Base-by-base conservation (phyloP, 768 basidiomycete genomes). In the Pulveroboletus sp. region DNA sequence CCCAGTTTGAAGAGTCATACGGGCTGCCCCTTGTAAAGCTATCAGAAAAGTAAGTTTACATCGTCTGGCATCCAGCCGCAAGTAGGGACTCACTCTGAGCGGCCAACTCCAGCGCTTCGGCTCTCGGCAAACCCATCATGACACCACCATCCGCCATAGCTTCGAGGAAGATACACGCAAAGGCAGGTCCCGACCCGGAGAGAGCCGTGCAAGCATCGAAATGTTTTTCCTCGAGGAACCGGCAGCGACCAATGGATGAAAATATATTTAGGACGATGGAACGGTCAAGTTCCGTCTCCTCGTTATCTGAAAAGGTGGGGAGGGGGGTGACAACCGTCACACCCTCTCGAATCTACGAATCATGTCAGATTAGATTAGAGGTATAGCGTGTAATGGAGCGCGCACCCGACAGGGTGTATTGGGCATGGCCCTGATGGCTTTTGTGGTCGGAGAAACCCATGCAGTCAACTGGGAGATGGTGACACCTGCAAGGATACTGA, bases 111-210 rank as follows among this genome's bases (percentile, higher is more conserved):
- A 98, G 70, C 5, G 97, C 94, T 68, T 97, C 97, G 2, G 84
- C 81, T 52, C 97, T 76, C 4, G 97, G 97, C 43, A 99, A 71
- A 25, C 97, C 97, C 97, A 98, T 98, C 95, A 99, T 98, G 39
- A 98, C 97, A 37, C 94, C 97, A 23, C 97, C 97, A 66, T 98
- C 97, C 1, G 93, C 87, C 94, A 99, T 97, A 1, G 97, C 95
- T 68, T 99, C 97, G 54, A 99, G 76, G 60, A 98, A 92, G 41
- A 98, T 84, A 57, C 92, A 94, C 1, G 92, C 94, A 68, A 99
- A 98, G 0, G 97, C 97, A 33, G 97, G 97, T 0, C 97, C 97
- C 7, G 92, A 93, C 0, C 94, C 97, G 14, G 90, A 92, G 4
- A 99, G 77, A 11, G 97, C 97, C 0, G 97, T 99, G 65, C 92